Percentiles rank a stretch among this genome's conserved stretches.
These are phyloP conservation scores for Sphagnum tenellum DNA, from an alignment of 225 moss, liverwort and hornwort genomes.

Conservation along the genomic window DNA sequence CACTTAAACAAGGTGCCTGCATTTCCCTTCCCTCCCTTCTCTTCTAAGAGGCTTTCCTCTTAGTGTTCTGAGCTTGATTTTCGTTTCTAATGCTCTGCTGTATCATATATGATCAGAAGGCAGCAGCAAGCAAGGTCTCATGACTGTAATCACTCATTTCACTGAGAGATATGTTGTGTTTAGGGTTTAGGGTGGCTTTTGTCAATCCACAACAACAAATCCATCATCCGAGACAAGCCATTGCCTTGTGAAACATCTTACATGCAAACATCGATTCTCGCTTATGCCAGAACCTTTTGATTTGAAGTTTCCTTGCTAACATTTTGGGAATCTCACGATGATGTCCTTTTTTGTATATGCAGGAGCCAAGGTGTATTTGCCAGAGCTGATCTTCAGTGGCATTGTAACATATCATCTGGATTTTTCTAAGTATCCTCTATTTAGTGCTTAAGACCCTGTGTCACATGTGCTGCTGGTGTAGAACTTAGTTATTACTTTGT, in stretches of 20 bases:
- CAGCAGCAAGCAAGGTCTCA: too few relatives aligned
- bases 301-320: background rate
- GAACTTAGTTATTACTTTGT: too few relatives aligned
- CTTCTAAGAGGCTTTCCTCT: background rate
- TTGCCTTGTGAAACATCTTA: background rate
- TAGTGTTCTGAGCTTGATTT: too few relatives aligned
- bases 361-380: slow-evolving; percentile 86
- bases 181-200: too few relatives aligned
- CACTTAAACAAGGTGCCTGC: slow-evolving; percentile 63
- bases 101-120: too few relatives aligned
- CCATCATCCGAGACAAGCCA: too few relatives aligned
- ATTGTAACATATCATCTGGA: slow-evolving; percentile 73
- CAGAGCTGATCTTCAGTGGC: slow-evolving; percentile 87
- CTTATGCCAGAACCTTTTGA: slow-evolving; percentile 5
- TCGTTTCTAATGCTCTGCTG: too few relatives aligned
- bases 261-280: background rate
- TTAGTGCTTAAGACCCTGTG: background rate
- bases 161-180: too few relatives aligned
- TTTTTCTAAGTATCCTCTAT: slow-evolving; percentile 67
- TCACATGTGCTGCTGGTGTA: too few relatives aligned
- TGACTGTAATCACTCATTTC: too few relatives aligned
- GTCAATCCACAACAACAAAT: too few relatives aligned
- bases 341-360: slow-evolving; percentile 18
- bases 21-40: slow-evolving; percentile 3
- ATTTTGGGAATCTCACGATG: slow-evolving; percentile 1